Conservation (phyloP, 768 basidiomycete species). For the Lactifluus echinatus region DNA sequence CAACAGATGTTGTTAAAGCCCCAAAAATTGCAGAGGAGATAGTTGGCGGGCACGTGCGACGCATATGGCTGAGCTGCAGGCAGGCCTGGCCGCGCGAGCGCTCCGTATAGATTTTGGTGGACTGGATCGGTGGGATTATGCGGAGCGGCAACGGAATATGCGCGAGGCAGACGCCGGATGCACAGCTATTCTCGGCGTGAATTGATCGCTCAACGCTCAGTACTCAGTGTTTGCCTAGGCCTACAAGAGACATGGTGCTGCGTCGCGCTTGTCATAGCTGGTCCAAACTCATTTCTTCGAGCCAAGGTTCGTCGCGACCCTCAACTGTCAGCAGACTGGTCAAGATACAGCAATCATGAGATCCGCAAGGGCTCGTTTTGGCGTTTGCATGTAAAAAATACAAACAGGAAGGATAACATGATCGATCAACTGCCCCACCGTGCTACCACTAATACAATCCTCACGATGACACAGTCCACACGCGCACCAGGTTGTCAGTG, state of each 20-base stretch:
- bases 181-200: background rate
- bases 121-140: constrained; percentile 61
- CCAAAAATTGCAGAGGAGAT: constrained; percentile 45
- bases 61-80: constrained; percentile 66
- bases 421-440: constrained; percentile 6
- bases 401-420: constrained; percentile 20
- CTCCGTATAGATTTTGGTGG: constrained; percentile 73
- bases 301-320: too few species aligned
- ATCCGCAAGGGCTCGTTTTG: constrained; percentile 19
- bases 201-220: too few species aligned
- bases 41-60: constrained; percentile 70
- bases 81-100: constrained; percentile 48
- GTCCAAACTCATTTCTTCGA: too few species aligned
- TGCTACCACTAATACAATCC: constrained; percentile 19
- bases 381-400: constrained; percentile 20
- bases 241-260: too few species aligned
- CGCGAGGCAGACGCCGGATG: constrained; percentile 35
- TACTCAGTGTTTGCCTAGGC: too few species aligned
- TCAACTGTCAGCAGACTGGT: background rate
- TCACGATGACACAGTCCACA: constrained; percentile 73
- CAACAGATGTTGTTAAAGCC: background rate
- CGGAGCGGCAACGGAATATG: constrained; percentile 55
- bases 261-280: too few species aligned
- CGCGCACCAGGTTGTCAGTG: constrained; percentile 89
- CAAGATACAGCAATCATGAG: background rate